Base-by-base conservation (phyloP, 2,329 filamentous ascomycete genomes). In the Fusarium siculi region DNA sequence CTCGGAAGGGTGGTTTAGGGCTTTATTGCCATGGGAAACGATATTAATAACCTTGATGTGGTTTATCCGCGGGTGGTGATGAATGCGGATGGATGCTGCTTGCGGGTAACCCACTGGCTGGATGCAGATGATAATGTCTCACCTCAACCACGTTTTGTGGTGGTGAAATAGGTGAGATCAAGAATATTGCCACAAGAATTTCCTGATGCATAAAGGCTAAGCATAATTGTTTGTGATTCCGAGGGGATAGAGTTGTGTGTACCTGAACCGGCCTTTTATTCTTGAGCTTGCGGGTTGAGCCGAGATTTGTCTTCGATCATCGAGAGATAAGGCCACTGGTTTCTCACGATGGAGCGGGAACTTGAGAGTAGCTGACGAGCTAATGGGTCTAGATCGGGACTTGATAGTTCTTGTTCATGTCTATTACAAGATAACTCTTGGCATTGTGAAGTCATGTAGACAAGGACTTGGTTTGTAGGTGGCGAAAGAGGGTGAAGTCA, bases 21-120 rank as follows among this genome's bases (percentile, higher is more conserved):
- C 32, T 47, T 23, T 25, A 21, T 23, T n/a, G 28, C 42, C 25
- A 15, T 10, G 8, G 12, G 1, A 6, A 25, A 46, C 16, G 25
- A 32, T 43, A 64, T 39, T 25, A 47, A 64, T 49, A 58, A 12
- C 32, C 4, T 25, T 12, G 12, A 16, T 18, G 5, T 9, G 11
- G 32, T 34, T 30, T 19, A 9, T 30, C 28, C 4, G 28, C 9
- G 28, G 44, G 53, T 9, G 10, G 19, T 49, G 66, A 63, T 70
- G 66, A 59, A 59, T 43, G 59, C 66, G 59, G 66, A 64, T 28
- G 11, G 46, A 16, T 40, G 66, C 66, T 69, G 66, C 21, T 69
- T 69, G 36, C 66, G 66, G 66, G 16, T 21, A 28, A 12, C 42
- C 66, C 37, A 59, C 66, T 49, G 53, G 23, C 59, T 70, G 52